Conservation (phyloP, 306 rosid species). For the Fragaria nilgerrensis region DNA sequence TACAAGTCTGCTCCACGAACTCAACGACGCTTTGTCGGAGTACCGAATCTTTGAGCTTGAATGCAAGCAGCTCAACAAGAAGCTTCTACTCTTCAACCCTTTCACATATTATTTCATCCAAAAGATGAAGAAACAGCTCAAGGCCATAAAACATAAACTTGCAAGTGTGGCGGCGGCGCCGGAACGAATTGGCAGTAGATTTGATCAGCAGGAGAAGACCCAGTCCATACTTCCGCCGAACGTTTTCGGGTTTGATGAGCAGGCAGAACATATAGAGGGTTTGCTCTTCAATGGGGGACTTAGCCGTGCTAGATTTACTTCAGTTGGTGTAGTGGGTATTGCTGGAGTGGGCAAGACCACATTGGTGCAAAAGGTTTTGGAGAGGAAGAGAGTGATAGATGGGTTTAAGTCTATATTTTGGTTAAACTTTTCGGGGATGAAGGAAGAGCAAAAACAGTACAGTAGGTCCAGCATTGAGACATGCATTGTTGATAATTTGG, state of each 20-base stretch:
- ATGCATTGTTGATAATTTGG: not conserved
- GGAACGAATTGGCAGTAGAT: not conserved
- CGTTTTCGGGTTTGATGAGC: not conserved
- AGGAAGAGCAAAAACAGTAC: not conserved
- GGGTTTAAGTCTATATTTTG: not conserved
- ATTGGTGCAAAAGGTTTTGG: not conserved
- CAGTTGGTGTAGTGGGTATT: slow-evolving; percentile 15
- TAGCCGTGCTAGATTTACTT: not conserved
- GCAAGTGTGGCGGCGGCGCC: not conserved
- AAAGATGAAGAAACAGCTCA: not conserved
- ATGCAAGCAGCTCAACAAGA: not conserved
- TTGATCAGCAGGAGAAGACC: too few relatives aligned
- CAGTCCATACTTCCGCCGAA: not conserved
- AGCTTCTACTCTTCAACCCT: not conserved
- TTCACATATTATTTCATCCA: not conserved
- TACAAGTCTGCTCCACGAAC: not conserved
- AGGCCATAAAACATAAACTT: accelerated
- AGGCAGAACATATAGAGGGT: not conserved
- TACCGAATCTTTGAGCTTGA: not conserved
- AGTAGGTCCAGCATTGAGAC: not conserved
- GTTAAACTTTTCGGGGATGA: not conserved
- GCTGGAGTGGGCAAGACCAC: slow-evolving; percentile 18
- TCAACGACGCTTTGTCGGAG: slow-evolving; percentile 12
- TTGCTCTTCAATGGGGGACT: not conserved
- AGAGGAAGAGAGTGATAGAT: not conserved